phyloP scores from a whole-genome alignment of 352 stramenopile genomes.

The Pythium vanterpoolii region DNA sequence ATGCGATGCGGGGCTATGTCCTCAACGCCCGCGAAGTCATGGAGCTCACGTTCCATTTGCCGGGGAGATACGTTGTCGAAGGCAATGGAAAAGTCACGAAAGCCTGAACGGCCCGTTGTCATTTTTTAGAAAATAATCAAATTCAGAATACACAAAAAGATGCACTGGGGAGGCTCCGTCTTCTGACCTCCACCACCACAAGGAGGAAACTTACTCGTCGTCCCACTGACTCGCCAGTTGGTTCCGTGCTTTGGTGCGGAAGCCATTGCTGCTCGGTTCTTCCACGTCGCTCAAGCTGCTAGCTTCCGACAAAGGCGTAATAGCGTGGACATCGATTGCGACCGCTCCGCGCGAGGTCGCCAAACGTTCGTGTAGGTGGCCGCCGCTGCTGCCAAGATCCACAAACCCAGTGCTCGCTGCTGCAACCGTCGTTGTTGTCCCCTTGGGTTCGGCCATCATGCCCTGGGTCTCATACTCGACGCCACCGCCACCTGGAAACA shows the following conservation, averaged over 20 bases:
- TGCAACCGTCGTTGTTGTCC: not conserved
- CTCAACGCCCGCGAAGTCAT: constrained; percentile 36
- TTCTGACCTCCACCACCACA: not conserved
- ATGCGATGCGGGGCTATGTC: constrained; percentile 57
- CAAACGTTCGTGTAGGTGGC: constrained; percentile 13
- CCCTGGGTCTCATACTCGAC: constrained; percentile 8
- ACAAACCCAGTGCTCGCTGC: constrained; percentile 14
- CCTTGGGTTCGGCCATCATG: constrained; percentile 6
- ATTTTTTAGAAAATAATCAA: not conserved
- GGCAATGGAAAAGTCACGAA: constrained; percentile 13
- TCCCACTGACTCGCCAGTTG: constrained; percentile 29
- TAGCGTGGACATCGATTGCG: constrained; percentile 25
- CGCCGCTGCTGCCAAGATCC: constrained; percentile 12
- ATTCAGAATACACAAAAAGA: constrained; percentile 5
- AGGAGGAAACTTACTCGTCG: constrained; percentile 8
- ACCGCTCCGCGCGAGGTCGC: constrained; percentile 14
- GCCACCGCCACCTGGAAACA: constrained; percentile 18
- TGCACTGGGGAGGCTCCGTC: not conserved
- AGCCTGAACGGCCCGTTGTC: not conserved
- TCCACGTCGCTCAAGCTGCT: constrained; percentile 27
- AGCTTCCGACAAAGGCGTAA: constrained; percentile 25
- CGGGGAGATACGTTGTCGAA: constrained; percentile 47
- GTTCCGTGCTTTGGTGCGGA: constrained; percentile 24
- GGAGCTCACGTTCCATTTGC: constrained; percentile 41
- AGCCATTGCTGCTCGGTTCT: constrained; percentile 30